A percentile compares a stretch with the other conserved stretches of the same genome.
phyloP scores from a whole-genome alignment of 2,329 filamentous ascomycete genomes.

The Ustulina deusta region DNA sequence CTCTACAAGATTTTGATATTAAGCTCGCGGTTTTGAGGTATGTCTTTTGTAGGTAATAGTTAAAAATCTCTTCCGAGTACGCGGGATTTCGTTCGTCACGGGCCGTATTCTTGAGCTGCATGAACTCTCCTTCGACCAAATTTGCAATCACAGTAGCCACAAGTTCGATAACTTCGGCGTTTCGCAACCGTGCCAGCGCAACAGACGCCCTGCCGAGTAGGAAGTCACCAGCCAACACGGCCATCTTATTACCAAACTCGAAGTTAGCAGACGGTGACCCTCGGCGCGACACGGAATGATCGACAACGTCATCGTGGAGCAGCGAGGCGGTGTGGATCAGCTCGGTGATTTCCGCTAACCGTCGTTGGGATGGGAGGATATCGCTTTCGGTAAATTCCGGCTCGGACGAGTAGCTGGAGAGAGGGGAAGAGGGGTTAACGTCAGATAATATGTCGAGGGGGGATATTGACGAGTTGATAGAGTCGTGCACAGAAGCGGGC shows the following conservation, averaged over 20 bases:
- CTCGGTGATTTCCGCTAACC: constrained; percentile 95
- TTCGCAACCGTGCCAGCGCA: constrained; percentile 86
- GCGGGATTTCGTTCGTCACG: constrained; percentile 84
- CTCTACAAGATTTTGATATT: constrained; percentile 95
- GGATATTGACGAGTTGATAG: constrained; percentile 67
- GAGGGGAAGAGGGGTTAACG: constrained; percentile 77
- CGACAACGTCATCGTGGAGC: constrained; percentile 98
- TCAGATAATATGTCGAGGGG: constrained; percentile 76
- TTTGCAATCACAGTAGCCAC: constrained; percentile 97
- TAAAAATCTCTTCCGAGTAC: constrained; percentile 89
- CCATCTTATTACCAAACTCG: constrained; percentile 99
- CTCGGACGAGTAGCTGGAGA: constrained; percentile 62
- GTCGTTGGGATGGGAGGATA: constrained; percentile 91
- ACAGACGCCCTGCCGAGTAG: constrained; percentile 92
- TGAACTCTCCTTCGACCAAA: constrained; percentile 97
- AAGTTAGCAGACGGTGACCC: constrained; percentile 90
- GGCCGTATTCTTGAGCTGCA: constrained; percentile 98
- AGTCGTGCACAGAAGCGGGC: constrained; percentile 57
- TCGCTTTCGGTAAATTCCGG: constrained; percentile 66
- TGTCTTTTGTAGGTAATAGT: constrained; percentile 97
- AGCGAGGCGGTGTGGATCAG: constrained; percentile 97
- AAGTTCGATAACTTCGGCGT: constrained; percentile 94
- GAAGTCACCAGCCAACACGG: constrained; percentile 96
- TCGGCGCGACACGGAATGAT: constrained; percentile 87
- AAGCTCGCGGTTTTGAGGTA: constrained; percentile 96